Conservation (phyloP, 192 early-diverging fungal genomes). For the Podila verticillata region DNA sequence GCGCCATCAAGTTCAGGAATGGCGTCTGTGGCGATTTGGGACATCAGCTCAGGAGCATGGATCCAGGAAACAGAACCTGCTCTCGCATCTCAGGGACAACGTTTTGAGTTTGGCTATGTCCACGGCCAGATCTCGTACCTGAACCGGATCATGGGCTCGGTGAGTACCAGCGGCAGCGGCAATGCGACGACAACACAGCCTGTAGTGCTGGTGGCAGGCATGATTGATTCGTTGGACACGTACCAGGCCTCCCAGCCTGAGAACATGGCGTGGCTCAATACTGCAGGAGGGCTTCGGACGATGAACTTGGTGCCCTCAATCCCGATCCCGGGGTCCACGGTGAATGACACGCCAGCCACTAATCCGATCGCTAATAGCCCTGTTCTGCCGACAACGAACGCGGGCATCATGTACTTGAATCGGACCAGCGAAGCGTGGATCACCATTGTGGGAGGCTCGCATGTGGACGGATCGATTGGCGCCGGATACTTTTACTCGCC, state of each 20-base stretch:
- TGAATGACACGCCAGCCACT: not conserved
- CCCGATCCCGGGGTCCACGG: not conserved
- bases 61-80: not conserved
- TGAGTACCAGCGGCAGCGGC: not conserved
- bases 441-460: conserved; percentile 27
- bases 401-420: conserved; percentile 37
- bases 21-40: conserved; percentile 21
- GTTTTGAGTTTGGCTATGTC: conserved; percentile 26
- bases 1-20: not conserved
- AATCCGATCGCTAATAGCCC: not conserved
- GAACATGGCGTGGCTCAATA: conserved; percentile 33
- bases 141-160: conserved; percentile 22
- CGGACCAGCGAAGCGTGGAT: conserved; percentile 15
- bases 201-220: conserved; percentile 26
- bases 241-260: conserved; percentile 20
- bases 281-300: conserved; percentile 20
- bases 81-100: not conserved
- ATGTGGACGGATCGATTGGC: conserved; percentile 19
- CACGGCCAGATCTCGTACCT: conserved; percentile 34
- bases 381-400: conserved; percentile 5
- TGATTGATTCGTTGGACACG: conserved; percentile 31
- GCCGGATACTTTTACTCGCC: conserved; percentile 27
- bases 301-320: conserved; percentile 17
- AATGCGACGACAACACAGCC: not conserved
- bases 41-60: conserved; percentile 20